phyloP scores from a whole-genome alignment of 2,329 filamentous ascomycete species.

The Pyrenochaeta sp. region DNA sequence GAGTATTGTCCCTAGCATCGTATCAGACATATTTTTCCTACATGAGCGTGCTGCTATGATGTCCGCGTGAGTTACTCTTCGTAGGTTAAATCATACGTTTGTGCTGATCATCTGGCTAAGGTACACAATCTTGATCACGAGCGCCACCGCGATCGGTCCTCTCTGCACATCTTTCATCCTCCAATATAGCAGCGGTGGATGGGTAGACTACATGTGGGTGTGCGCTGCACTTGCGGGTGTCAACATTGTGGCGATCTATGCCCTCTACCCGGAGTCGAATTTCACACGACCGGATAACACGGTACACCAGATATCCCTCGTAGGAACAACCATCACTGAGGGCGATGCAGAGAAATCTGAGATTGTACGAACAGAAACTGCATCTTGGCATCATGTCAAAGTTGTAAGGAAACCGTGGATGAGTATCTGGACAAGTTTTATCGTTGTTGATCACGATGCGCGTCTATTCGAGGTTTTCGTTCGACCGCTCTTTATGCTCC shows the following conservation, averaged over 20 bases:
- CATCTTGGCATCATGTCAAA: constrained; percentile 7
- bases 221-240: constrained; percentile 9
- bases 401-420: constrained; percentile 10
- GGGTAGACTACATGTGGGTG: constrained; percentile 9
- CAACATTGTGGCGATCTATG: constrained; percentile 6
- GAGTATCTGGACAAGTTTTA: constrained; percentile 7
- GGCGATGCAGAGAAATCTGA: neutral
- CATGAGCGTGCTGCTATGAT: constrained; percentile 16
- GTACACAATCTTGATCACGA: constrained; percentile 9
- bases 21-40: constrained; percentile 15
- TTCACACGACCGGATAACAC: constrained; percentile 2
- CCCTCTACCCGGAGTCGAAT: constrained; percentile 11
- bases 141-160: constrained; percentile 10
- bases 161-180: constrained; percentile 6
- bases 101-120: neutral
- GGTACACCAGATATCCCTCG: neutral
- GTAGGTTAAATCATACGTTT: neutral
- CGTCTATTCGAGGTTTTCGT: constrained; percentile 1
- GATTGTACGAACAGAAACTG: constrained; percentile 2
- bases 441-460: constrained; percentile 6
- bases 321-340: neutral
- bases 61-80: constrained; percentile 6
- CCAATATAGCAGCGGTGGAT: constrained; percentile 8
- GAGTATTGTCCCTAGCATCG: constrained; percentile 16
- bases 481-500: constrained; percentile 6